Evolutionary conservation across 306 rosid genomes (phyloP).

Genomic region (barrel medic (Medicago truncatula)): DNA sequence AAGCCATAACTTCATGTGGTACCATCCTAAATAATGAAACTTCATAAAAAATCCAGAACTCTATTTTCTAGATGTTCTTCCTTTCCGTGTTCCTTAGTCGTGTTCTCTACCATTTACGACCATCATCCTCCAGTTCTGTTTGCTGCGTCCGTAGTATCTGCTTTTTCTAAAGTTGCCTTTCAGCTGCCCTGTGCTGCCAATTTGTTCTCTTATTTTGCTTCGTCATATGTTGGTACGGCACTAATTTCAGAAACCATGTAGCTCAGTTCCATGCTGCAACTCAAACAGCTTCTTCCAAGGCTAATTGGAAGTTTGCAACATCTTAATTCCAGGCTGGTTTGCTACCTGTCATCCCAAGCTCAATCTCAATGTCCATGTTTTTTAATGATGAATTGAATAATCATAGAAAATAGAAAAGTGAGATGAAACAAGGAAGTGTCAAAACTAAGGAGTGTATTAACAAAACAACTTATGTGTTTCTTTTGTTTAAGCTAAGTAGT

Average conservation of each 20-base stretch:
- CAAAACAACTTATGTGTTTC: not conserved
- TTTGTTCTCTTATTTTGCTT: too few relatives aligned
- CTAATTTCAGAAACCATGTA: too few relatives aligned
- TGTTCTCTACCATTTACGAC: not conserved
- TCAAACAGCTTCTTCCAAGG: too few relatives aligned
- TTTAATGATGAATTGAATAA: not conserved
- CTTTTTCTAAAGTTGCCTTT: not conserved
- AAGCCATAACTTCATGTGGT: slow-evolving; percentile 2
- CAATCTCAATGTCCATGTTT: too few relatives aligned
- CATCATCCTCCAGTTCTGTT: not conserved
- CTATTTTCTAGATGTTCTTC: too few relatives aligned
- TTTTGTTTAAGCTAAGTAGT: not conserved
- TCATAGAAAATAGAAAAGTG: not conserved
- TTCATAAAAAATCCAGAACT: too few relatives aligned
- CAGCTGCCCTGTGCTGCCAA: too few relatives aligned
- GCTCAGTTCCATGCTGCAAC: too few relatives aligned
- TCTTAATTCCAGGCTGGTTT: too few relatives aligned
- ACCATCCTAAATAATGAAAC: not conserved
- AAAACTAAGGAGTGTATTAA: not conserved
- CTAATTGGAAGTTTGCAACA: too few relatives aligned
- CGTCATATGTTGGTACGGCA: too few relatives aligned
- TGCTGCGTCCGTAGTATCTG: not conserved
- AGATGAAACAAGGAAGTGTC: not conserved
- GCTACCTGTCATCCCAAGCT: too few relatives aligned
- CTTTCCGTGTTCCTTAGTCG: not conserved